phyloP scores from a whole-genome alignment of 1,284 basidiomycete genomes.

The Microstroma glucosiphilum region DNA sequence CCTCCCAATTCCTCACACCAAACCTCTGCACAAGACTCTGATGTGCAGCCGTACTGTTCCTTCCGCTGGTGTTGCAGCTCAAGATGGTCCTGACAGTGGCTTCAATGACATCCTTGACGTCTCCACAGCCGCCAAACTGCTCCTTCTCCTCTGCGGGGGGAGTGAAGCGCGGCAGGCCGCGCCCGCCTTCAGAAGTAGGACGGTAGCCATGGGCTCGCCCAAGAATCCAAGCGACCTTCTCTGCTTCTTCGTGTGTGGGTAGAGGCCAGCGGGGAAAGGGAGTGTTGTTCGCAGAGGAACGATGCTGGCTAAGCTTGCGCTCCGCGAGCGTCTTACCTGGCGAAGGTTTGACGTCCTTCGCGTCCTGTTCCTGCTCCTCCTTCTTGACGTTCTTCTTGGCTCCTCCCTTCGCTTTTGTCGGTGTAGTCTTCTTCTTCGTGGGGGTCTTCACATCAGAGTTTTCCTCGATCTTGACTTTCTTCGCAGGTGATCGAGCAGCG shows the following conservation, averaged over 20 bases:
- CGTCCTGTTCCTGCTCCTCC: neutral
- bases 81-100: constrained; percentile 67
- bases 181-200: constrained; percentile 21
- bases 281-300: constrained; percentile 20
- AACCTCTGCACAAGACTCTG: constrained; percentile 59
- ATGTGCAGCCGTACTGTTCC: constrained; percentile 65
- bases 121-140: constrained; percentile 31
- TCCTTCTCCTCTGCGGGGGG: constrained; percentile 21
- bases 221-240: constrained; percentile 35
- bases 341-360: neutral
- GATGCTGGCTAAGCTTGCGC: constrained; percentile 28
- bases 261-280: constrained; percentile 33
- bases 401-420: neutral
- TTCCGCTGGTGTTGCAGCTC: constrained; percentile 65
- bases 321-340: constrained; percentile 22
- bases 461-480: constrained; percentile 1
- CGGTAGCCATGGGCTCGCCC: constrained; percentile 38
- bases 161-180: constrained; percentile 23
- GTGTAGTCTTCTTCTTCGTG: constrained; percentile 1
- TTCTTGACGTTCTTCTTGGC: neutral
- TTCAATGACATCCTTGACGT: constrained; percentile 57
- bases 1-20: constrained; percentile 61
- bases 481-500: neutral
- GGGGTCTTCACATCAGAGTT: neutral
- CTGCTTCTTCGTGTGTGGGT: constrained; percentile 33